These are phyloP conservation scores for Otatea glauca DNA, from an alignment of 176 grass and related monocot genomes.

Conservation along the genomic window DNA sequence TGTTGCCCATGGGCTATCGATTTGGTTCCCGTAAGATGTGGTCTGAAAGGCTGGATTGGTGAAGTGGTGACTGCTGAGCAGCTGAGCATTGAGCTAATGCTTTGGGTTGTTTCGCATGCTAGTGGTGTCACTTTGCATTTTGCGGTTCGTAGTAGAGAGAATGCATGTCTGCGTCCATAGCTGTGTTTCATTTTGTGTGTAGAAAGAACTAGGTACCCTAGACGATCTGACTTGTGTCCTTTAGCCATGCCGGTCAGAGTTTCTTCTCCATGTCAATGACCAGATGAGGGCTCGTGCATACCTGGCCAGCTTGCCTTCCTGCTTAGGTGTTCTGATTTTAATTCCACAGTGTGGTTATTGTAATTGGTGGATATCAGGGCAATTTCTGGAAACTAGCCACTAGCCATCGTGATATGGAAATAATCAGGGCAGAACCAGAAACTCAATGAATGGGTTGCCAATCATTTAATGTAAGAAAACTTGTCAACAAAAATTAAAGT, in stretches of 20 bases:
- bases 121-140: not conserved
- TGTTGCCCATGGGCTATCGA: not conserved
- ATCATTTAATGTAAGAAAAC: slow-evolving; percentile 10
- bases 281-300: not conserved
- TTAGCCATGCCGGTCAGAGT: not conserved
- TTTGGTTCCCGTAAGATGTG: not conserved
- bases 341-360: not conserved
- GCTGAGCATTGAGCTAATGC: not conserved
- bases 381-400: slow-evolving; percentile 20
- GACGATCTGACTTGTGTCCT: not conserved
- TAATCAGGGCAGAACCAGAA: not conserved
- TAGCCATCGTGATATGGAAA: not conserved
- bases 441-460: not conserved
- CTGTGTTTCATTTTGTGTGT: not conserved
- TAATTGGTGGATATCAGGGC: slow-evolving; percentile 14
- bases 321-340: slow-evolving; percentile 1
- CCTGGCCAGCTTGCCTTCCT: not conserved
- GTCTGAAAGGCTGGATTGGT: not conserved
- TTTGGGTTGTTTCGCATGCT: not conserved
- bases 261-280: not conserved
- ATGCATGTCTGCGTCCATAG: not conserved
- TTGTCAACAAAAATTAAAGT: not conserved
- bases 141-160: not conserved
- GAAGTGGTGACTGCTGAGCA: slow-evolving; percentile 12
- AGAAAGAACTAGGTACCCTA: not conserved